These are phyloP conservation scores for Coemansia sp. DNA, from an alignment of 192 early-diverging fungal species.

Conservation along the genomic window DNA sequence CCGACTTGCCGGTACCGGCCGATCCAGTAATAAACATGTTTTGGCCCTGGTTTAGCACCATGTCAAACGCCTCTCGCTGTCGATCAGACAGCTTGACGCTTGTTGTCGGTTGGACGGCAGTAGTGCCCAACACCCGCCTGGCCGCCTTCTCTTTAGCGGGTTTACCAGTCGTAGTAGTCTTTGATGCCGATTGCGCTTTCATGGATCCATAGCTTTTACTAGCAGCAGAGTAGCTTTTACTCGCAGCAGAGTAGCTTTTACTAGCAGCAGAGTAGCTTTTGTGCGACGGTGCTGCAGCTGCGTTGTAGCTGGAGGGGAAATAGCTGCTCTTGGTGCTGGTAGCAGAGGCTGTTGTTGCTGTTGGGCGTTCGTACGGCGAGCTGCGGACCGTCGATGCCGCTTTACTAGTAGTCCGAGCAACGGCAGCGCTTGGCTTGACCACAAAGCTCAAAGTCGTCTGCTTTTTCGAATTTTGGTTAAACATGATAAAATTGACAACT, in stretches of 20 bases:
- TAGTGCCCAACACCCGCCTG: background rate
- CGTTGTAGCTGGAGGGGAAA: background rate
- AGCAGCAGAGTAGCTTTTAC: conserved; percentile 5
- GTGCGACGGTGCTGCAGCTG: background rate
- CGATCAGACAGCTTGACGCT: conserved; percentile 50
- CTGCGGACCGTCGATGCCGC: conserved; percentile 9
- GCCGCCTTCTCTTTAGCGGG: background rate
- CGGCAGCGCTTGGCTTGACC: conserved; percentile 15
- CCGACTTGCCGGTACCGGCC: conserved; percentile 67
- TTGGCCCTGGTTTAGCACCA: conserved; percentile 59
- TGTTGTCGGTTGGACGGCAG: background rate
- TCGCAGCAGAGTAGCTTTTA: background rate
- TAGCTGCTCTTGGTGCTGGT: conserved; percentile 13
- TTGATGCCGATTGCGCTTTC: background rate
- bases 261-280: conserved; percentile 4
- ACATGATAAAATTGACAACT: conserved; percentile 25
- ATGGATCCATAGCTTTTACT: background rate
- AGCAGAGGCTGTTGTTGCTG: background rate
- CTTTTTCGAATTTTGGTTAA: conserved; percentile 49
- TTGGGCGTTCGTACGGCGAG: conserved; percentile 34
- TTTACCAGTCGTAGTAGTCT: background rate
- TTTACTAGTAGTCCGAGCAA: conserved; percentile 3
- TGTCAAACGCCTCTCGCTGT: conserved; percentile 64
- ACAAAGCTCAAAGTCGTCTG: conserved; percentile 54
- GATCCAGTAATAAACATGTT: conserved; percentile 81